Evolutionary conservation across 2,329 filamentous ascomycete genomes (phyloP).

Genomic region (Lasiodiplodia hormozganensis): DNA sequence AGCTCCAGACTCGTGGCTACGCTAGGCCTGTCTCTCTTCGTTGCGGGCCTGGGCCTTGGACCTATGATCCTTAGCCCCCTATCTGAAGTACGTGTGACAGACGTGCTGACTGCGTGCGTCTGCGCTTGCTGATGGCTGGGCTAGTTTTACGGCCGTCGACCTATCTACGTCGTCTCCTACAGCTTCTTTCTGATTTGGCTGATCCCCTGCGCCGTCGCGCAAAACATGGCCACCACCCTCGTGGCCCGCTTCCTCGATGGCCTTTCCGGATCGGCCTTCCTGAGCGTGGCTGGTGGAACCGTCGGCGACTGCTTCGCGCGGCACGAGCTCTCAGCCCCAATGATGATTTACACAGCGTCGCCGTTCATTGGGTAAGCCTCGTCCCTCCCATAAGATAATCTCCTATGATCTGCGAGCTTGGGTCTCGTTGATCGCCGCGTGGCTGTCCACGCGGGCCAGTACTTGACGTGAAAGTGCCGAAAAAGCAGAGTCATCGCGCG

Average conservation of each 20-base stretch:
- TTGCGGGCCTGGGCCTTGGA: constrained; percentile 72
- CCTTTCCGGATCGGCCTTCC: constrained; percentile 68
- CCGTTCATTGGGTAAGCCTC: constrained; percentile 57
- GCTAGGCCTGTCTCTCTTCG: constrained; percentile 81
- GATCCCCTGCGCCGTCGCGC: constrained; percentile 80
- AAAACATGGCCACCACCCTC: constrained; percentile 81
- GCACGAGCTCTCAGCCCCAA: constrained; percentile 64
- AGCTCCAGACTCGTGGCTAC: constrained; percentile 76
- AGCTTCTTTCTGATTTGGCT: constrained; percentile 78
- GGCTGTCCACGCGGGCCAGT: constrained; percentile 10
- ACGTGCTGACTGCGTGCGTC: constrained; percentile 20
- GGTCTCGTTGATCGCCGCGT: constrained; percentile 15
- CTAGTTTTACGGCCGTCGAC: constrained; percentile 80
- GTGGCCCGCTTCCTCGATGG: constrained; percentile 80
- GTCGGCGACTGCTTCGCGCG: constrained; percentile 79
- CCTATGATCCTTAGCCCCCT: constrained; percentile 64
- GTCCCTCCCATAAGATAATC: not conserved
- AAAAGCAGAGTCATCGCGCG: constrained; percentile 11
- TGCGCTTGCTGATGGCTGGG: constrained; percentile 16
- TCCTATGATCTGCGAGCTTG: constrained; percentile 26
- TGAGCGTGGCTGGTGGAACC: constrained; percentile 80
- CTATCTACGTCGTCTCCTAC: constrained; percentile 80
- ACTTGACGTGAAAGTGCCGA: constrained; percentile 10
- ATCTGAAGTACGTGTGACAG: constrained; percentile 50
- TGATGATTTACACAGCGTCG: constrained; percentile 72